Evolutionary conservation across 768 basidiomycete genomes (phyloP).

Genomic region (Suillus lakei): DNA sequence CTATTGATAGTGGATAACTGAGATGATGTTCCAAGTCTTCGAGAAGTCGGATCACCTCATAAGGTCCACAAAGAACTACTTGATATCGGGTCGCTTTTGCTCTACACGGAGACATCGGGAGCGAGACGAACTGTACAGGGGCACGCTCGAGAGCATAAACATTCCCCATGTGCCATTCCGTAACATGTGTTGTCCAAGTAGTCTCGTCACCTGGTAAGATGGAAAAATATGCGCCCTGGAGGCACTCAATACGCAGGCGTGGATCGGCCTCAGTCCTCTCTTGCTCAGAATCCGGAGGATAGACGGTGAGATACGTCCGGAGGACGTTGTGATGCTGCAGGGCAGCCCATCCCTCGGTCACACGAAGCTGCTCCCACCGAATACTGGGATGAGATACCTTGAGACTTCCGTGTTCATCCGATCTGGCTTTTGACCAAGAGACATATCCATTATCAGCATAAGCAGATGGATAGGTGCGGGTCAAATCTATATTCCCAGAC

Average conservation of each 20-base stretch:
- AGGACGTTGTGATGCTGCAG: constrained; percentile 81
- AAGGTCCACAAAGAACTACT: constrained; percentile 79
- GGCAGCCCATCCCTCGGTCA: constrained; percentile 85
- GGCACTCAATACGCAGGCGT: constrained; percentile 60
- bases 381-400: constrained; percentile 68
- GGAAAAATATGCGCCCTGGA: constrained; percentile 79
- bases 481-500: constrained; percentile 53
- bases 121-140: constrained; percentile 50
- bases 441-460: constrained; percentile 66
- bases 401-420: constrained; percentile 51
- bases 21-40: constrained; percentile 4
- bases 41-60: constrained; percentile 57
- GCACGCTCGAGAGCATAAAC: constrained; percentile 73
- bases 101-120: constrained; percentile 48
- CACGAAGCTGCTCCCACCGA: constrained; percentile 75
- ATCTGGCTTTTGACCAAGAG: constrained; percentile 55
- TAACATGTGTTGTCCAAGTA: constrained; percentile 27
- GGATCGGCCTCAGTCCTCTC: constrained; percentile 34
- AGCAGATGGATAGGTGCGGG: constrained; percentile 59
- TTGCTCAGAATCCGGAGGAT: constrained; percentile 42
- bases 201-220: constrained; percentile 52
- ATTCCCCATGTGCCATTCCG: constrained; percentile 83
- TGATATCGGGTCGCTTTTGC: constrained; percentile 58
- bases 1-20: constrained; percentile 38
- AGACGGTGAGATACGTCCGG: constrained; percentile 63